Base-by-base conservation (phyloP, 2,329 filamentous ascomycete genomes). In the Phyllosticta citribraziliensis region DNA sequence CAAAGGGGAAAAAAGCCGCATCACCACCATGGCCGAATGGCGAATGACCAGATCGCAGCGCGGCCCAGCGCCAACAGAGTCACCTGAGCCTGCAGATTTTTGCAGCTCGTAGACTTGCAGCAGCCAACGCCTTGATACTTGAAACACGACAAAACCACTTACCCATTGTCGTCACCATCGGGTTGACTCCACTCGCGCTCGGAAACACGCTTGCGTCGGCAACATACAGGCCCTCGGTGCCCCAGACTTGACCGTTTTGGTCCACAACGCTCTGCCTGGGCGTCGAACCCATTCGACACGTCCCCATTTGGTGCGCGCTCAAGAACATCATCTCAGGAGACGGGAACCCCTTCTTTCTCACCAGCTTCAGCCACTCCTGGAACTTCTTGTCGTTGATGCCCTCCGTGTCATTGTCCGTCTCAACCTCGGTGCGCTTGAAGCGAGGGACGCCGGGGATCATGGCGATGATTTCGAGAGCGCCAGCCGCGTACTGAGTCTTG, bases 251-350 rank as follows among this genome's bases (percentile, higher is more conserved):
- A 0, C 78, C 78, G 19, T 69, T 63, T 0, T 72, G 67, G 66
- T 79, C 76, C 5, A 80, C 76, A 9, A 77, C 78, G 22, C 76
- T 74, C n/a, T 71, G 74, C 56, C 67, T 69, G 47, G 73, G 67
- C 25, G 59, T 67, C 1, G 77, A 76, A 63, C 84, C 84, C 89
- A 92, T 93, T 2, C 87, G 79, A 68, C 87, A 89, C 10, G 84
- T 84, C 22, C 88, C 87, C 88, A 92, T 92, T 76, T 92, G 89
- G 73, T 93, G 89, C 19, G 88, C 89, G n/a, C 84, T 88, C 30
- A 79, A 75, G 67, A 84, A 89, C n/a, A 76, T 70, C 22, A 79
- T 76, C 30, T 79, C 75, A 0, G 83, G 82, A 1, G 73, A 69
- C 0, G 79, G 72, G 11, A 83, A 75, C 0, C 78, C 79, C 62